Evolutionary conservation across 306 rosid species (phyloP).

Genomic region (Astragalus glycyphyllos): DNA sequence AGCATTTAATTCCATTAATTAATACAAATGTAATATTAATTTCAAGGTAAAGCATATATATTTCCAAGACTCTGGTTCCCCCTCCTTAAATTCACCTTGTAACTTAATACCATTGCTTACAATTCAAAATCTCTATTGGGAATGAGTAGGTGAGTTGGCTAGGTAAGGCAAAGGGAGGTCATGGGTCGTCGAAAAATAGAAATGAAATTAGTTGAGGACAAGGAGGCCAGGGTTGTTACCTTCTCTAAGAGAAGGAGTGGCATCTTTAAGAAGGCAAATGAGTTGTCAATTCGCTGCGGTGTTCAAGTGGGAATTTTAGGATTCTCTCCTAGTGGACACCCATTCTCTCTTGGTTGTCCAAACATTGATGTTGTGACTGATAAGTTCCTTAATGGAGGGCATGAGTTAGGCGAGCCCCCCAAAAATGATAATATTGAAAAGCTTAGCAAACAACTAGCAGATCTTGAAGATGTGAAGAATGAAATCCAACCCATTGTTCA

Average conservation of each 20-base stretch:
- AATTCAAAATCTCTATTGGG: too few relatives aligned
- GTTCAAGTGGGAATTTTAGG: too few relatives aligned
- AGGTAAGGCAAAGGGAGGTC: not conserved
- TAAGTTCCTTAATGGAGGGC: not conserved
- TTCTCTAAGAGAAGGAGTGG: not conserved
- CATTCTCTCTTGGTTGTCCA: too few relatives aligned
- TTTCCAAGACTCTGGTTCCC: too few relatives aligned
- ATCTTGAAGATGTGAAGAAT: not conserved
- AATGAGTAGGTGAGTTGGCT: too few relatives aligned
- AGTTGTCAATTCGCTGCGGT: not conserved
- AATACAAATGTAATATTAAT: too few relatives aligned
- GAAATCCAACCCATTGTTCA: not conserved
- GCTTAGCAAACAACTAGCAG: not conserved
- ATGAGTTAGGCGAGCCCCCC: not conserved
- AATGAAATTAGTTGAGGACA: not conserved
- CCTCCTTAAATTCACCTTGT: too few relatives aligned
- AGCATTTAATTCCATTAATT: too few relatives aligned
- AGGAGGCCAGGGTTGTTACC: not conserved
- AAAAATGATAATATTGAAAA: not conserved
- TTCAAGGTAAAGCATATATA: too few relatives aligned
- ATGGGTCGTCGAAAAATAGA: not conserved
- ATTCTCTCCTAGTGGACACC: too few relatives aligned
- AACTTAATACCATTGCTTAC: too few relatives aligned
- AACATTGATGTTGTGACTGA: too few relatives aligned
- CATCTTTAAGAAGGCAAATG: not conserved